Evolutionary conservation across 1,284 basidiomycete species (phyloP), one percentile per base, ranked within the genome.

Genomic region (Ganoderma leucocontextum): DNA sequence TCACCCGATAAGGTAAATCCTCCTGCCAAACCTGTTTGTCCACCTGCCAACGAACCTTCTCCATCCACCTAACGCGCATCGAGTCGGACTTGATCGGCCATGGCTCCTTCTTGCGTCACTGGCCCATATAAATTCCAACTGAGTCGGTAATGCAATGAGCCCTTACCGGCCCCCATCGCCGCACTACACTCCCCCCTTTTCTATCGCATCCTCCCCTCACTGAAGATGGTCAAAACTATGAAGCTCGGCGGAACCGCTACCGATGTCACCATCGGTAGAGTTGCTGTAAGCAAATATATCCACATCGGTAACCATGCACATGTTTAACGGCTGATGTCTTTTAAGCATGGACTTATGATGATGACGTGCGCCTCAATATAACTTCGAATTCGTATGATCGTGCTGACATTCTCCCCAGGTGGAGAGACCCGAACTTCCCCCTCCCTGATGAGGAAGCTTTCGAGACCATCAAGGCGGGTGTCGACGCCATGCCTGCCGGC

Each of bases 381-480:
- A 12, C 6, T 29, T 7, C 25, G 25, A 13, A 8, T 8, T 38
- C 39, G 15, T 15, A 25, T 29, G 29, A 8, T 35, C 13, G 13
- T n/a, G 60, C 36, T 65, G 5, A 53, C 35, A 13, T n/a, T 8
- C 1, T 9, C 47, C n/a, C 2, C 82, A 59, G 35, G 4, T 59
- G 57, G 57, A 39, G 81, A 13, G 66, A 65, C 33, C 69, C 67
- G 15, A 65, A 62, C 52, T 7, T 72, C 33, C 82, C 81, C 13
- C 78, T 83, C 33, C 77, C 86, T 0, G 88, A 92, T 59, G 85
- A 88, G 63, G 79, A 85, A 25, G 84, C 85, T 17, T 91, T 92
- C 69, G 85, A 83, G 42, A 81, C 87, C 9, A 89, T 92, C 81
- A 89, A 87, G 75, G 86, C 89, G 2, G 86, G 86, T 12, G 80